Evolutionary conservation across 2,329 filamentous ascomycete genomes (phyloP).

Genomic region (Chrysoporthe cubensis): DNA sequence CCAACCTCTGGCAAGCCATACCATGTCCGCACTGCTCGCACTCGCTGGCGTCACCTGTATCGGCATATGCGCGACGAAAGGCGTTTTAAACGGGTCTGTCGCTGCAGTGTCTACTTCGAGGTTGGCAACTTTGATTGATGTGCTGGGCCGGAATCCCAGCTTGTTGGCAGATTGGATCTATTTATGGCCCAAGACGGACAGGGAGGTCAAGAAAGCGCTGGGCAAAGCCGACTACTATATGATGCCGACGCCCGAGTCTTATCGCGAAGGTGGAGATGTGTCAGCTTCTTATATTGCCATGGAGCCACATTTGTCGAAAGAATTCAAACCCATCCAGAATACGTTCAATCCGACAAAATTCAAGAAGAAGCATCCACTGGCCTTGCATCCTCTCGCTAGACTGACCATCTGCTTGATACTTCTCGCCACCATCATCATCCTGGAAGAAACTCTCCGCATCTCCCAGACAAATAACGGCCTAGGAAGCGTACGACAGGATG

Average conservation of each 20-base stretch:
- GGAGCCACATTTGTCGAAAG: background rate
- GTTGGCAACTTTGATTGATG: background rate
- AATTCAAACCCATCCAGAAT: background rate
- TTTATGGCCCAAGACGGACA: background rate
- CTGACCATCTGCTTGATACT: background rate
- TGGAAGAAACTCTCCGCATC: background rate
- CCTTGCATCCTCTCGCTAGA: background rate
- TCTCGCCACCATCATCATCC: background rate
- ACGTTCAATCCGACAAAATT: background rate
- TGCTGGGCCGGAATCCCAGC: background rate
- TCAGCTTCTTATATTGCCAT: background rate
- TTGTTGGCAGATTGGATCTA: background rate
- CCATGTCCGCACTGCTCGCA: background rate
- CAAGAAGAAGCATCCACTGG: background rate
- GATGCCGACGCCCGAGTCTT: background rate
- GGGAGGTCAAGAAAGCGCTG: background rate
- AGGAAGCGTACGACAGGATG: background rate
- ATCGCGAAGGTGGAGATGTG: background rate
- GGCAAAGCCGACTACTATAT: background rate
- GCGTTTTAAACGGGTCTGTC: background rate
- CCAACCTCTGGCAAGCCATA: background rate
- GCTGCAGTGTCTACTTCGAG: background rate
- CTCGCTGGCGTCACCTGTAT: background rate
- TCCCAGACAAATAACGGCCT: background rate
- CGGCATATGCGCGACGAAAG: background rate